phyloP scores from a whole-genome alignment of 108 stramenopile species.

The Cylindrotheca fusiformis region DNA sequence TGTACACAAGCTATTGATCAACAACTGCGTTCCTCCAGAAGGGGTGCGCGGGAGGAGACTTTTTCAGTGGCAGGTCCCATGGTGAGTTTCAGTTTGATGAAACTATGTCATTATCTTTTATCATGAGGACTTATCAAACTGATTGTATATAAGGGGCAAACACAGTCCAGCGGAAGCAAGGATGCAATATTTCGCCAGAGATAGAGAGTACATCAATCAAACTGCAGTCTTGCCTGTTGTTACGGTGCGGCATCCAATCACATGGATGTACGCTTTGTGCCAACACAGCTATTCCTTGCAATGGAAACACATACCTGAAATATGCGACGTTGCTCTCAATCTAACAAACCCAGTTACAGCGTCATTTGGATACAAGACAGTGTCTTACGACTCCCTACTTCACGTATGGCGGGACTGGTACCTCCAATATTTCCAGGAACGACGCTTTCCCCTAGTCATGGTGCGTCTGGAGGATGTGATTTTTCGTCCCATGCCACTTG shows the following conservation, averaged over 20 bases:
- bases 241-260: constrained; percentile 67
- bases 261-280: constrained; percentile 81
- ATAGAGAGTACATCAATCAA: constrained; percentile 24
- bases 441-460: constrained; percentile 50
- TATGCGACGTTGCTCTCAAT: constrained; percentile 9
- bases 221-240: constrained; percentile 62
- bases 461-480: constrained; percentile 72
- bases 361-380: neutral
- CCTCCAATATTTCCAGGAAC: constrained; percentile 39
- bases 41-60: neutral
- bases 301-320: constrained; percentile 16
- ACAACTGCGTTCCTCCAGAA: constrained; percentile 58
- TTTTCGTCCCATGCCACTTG: constrained; percentile 53
- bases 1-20: constrained; percentile 48
- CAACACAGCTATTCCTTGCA: constrained; percentile 44
- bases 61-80: constrained; percentile 12
- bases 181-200: constrained; percentile 19
- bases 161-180: constrained; percentile 67
- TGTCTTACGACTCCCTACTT: constrained; percentile 39
- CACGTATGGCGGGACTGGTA: constrained; percentile 72
- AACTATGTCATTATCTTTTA: too few species aligned
- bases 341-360: constrained; percentile 9
- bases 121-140: too few species aligned
- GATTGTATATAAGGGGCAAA: constrained; percentile 82
- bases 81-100: constrained; percentile 10